Base-by-base conservation (phyloP, 2,329 filamentous ascomycete species). In the Calonectria naviculata region DNA sequence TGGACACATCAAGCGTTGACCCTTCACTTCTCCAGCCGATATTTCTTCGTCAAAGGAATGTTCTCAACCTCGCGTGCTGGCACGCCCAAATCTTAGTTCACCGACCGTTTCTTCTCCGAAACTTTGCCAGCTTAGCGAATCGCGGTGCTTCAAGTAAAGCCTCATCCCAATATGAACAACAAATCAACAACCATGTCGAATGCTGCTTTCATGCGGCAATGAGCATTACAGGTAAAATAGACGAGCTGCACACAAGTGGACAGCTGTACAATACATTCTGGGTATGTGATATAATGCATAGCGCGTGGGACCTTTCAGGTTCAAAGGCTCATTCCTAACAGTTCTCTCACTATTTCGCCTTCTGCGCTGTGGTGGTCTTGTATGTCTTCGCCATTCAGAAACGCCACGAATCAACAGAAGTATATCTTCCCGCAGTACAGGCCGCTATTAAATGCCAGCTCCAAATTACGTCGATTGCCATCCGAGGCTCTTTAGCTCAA, bases 381-480 rank as follows among this genome's bases (percentile, higher is more conserved):
- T 87, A 87, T 67, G 82, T 87, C 5, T 85, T 84, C 47, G 81
- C 82, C 5, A 86, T 87, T 12, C 85, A 85, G 47, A 77, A 83
- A 36, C 72, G 80, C 1, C 72, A 77, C 5, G 70, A 75, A 4
- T 73, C 78, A 3, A 71, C 77, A 38, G 76, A 79, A 29, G 76
- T 73, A 2, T 82, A 81, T 67, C 70, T 77, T 5, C 65, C 67
- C 0, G 81, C 83, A 31, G 82, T 86, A 21, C 71, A 79, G 17
- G 82, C 81, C 1, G 85, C 85, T 0, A 80, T 78, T 1, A 80
- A 79, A 44, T 87, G 85, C 47, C 85, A 87, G 60, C 66, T 73
- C 0, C 83, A 86, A 56, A 81, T 87, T 7, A 76, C 82, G 0
- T 76, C 75, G 1, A 81, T 83, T 42, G 84, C 83, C 0, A 80